phyloP scores from a whole-genome alignment of 352 stramenopile species.

The Pythium monospermum region DNA sequence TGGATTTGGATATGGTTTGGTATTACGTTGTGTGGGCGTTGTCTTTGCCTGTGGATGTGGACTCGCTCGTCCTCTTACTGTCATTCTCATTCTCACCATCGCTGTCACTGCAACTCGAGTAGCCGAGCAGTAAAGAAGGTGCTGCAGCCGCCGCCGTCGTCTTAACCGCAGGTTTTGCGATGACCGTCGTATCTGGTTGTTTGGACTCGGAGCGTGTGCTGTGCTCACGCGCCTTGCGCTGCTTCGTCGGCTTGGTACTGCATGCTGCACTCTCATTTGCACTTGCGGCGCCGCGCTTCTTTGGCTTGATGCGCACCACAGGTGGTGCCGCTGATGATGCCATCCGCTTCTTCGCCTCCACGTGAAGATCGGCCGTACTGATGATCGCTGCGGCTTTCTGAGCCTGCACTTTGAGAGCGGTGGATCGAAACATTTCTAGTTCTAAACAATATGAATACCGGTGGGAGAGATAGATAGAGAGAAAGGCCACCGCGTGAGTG shows the following conservation, averaged over 20 bases:
- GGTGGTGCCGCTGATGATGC: constrained; percentile 11
- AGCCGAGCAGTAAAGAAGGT: constrained; percentile 34
- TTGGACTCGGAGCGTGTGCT: no score
- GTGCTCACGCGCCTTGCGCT: background rate
- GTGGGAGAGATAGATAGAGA: no score
- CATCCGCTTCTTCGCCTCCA: background rate
- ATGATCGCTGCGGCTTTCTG: constrained; percentile 29
- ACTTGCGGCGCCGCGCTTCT: constrained; percentile 31
- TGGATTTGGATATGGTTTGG: no score
- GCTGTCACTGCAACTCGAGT: constrained; percentile 51
- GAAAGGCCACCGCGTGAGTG: no score
- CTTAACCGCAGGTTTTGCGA: background rate
- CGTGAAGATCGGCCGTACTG: background rate
- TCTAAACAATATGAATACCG: constrained; percentile 28
- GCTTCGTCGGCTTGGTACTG: background rate
- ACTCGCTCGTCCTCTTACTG: background rate
- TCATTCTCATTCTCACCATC: constrained; percentile 10
- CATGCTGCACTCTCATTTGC: background rate
- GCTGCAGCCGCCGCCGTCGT: background rate
- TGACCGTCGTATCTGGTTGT: background rate
- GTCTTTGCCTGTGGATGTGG: background rate
- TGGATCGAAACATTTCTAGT: constrained; percentile 59
- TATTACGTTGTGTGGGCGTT: background rate
- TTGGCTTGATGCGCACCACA: constrained; percentile 45
- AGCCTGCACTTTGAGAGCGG: constrained; percentile 46